phyloP scores from a whole-genome alignment of 345 rosid species.

The Triadica sebifera region DNA sequence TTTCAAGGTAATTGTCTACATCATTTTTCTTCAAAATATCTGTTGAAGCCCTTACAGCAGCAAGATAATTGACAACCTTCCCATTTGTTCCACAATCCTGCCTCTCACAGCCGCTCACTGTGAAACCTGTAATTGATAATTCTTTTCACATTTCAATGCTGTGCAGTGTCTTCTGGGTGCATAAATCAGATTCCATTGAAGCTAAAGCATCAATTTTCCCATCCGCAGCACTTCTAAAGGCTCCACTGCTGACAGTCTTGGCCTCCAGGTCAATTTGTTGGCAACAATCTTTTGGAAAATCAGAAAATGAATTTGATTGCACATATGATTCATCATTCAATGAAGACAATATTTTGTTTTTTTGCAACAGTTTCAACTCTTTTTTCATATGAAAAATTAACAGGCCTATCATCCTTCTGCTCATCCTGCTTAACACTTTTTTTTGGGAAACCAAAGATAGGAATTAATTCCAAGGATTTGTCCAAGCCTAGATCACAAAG shows the following conservation, averaged over 20 bases:
- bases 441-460: slow-evolving; percentile 15
- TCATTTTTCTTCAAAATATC: slow-evolving; percentile 18
- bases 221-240: not conserved
- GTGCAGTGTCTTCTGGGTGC: slow-evolving; percentile 23
- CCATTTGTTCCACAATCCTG: slow-evolving; percentile 15
- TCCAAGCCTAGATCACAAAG: slow-evolving; percentile 11
- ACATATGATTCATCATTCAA: slow-evolving; percentile 15
- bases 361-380: slow-evolving; percentile 12
- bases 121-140: slow-evolving; percentile 18
- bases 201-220: slow-evolving; percentile 22
- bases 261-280: slow-evolving; percentile 5
- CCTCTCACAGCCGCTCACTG: slow-evolving; percentile 14
- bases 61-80: slow-evolving; percentile 18
- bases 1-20: slow-evolving; percentile 10
- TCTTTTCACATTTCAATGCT: slow-evolving; percentile 17
- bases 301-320: slow-evolving; percentile 8
- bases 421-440: slow-evolving; percentile 19
- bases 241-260: slow-evolving; percentile 4
- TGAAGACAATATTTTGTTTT: slow-evolving; percentile 20
- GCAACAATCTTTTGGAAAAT: not conserved
- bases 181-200: slow-evolving; percentile 23
- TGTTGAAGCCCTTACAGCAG: slow-evolving; percentile 24
- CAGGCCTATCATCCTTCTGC: slow-evolving; percentile 20
- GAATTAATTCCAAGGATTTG: slow-evolving; percentile 9
- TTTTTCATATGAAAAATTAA: slow-evolving; percentile 16